Base-by-base conservation (phyloP, 2,329 filamentous ascomycete species). In the Ascocoryne sarcoides region DNA sequence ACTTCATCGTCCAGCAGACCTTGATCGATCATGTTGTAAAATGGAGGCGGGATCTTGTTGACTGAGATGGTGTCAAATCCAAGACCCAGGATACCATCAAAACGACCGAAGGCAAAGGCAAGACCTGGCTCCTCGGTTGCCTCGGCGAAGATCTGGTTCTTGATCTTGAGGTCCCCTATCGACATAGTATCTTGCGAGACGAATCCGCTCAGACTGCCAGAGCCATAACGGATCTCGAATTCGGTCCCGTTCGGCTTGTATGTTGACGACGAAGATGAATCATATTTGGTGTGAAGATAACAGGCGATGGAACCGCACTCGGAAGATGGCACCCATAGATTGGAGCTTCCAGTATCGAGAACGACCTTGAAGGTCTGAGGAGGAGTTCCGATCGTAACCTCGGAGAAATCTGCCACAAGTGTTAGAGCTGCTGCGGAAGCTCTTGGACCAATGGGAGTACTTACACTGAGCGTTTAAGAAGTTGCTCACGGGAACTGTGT, bases 381-480 rank as follows among this genome's bases (percentile, higher is more conserved):
- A 51, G 92, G 92, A 36, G 82, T 90, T 51, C 92, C 92, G 63
- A 98, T 78, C 55, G 79, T 76, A 64, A 98, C 95, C 66, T 95
- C 88, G 54, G 90, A 93, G 78, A 95, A 98, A 74, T 98, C 89
- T 93, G 46, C 1, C 5, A 7, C 5, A n/a, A n/a, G 4, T 14
- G 20, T 51, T 49, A 52, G 49, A 42, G 10, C 28, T 17, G 12
- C 26, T 26, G 23, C n/a, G 15, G 17, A 15, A 38, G 32, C 17
- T 31, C 19, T 10, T n/a, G n/a, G 14, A 17, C n/a, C 9, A 8
- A 3, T 15, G 16, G 28, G 26, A 15, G 23, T 28, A 69, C 84
- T 60, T 82, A 95, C 89, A 98, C 69, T 98, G 92, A 44, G 92
- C 92, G 61, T 98, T 98, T 71, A 96, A 71, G 71, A 95, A 98